A percentile compares a stretch with the other conserved stretches of the same genome.
phyloP scores from a whole-genome alignment of 2,329 filamentous ascomycete genomes.

The Cadophora malorum region DNA sequence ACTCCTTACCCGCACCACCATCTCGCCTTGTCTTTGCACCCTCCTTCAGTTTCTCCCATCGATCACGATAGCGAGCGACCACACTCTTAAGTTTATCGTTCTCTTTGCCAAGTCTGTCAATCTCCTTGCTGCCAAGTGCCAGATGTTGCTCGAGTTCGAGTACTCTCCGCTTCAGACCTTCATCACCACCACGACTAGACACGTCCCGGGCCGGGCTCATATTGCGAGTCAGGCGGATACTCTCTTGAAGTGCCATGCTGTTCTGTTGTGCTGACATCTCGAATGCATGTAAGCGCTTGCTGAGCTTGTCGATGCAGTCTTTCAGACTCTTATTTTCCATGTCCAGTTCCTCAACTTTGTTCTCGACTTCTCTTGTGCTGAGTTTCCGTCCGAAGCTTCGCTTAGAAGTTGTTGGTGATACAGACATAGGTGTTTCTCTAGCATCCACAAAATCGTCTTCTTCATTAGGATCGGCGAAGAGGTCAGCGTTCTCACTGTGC shows the following conservation, averaged over 20 bases:
- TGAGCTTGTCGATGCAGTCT: slow-evolving; percentile 83
- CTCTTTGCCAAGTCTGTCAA: slow-evolving; percentile 66
- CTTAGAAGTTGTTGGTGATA: slow-evolving; percentile 51
- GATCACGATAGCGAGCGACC: slow-evolving; percentile 63
- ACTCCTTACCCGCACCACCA: slow-evolving; percentile 30
- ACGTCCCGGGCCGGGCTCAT: slow-evolving; percentile 54
- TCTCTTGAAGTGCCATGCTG: slow-evolving; percentile 85
- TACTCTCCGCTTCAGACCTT: slow-evolving; percentile 56
- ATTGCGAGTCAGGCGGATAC: slow-evolving; percentile 68
- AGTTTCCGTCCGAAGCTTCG: slow-evolving; percentile 48
- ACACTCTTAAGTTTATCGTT: slow-evolving; percentile 64
- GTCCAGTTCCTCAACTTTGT: slow-evolving; percentile 85
- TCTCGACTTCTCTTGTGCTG: slow-evolving; percentile 57
- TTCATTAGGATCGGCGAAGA: slow-evolving; percentile 59
- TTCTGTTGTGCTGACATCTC: slow-evolving; percentile 91
- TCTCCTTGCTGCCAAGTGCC: slow-evolving; percentile 60
- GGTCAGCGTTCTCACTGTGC: slow-evolving; percentile 47
- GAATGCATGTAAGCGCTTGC: slow-evolving; percentile 88
- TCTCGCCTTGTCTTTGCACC: slow-evolving; percentile 57
- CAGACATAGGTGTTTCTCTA: slow-evolving; percentile 63
- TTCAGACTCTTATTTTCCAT: slow-evolving; percentile 89
- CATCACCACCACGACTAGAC: slow-evolving; percentile 47
- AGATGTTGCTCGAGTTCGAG: slow-evolving; percentile 74
- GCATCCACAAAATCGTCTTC: slow-evolving; percentile 92
- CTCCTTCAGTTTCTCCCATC: slow-evolving; percentile 74